phyloP scores from a whole-genome alignment of 2,329 filamentous ascomycete species.

The Dactylellina haptotyla region DNA sequence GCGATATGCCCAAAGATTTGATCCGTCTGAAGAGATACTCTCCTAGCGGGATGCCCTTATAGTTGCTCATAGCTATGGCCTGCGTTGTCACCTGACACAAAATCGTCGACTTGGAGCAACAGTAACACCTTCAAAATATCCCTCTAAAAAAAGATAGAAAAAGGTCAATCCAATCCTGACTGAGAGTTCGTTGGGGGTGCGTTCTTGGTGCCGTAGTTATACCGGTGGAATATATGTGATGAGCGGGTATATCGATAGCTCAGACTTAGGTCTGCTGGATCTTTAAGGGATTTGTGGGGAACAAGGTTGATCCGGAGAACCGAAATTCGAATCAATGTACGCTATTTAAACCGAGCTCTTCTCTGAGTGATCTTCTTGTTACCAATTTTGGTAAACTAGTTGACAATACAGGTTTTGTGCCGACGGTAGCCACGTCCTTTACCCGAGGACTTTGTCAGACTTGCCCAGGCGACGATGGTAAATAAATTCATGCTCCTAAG shows the following conservation, averaged over 20 bases:
- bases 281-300: slow-evolving; percentile 16
- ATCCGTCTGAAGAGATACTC: slow-evolving; percentile 58
- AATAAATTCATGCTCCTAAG: no score
- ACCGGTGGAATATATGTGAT: not conserved
- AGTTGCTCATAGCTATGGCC: slow-evolving; percentile 48
- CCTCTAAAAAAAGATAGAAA: no score
- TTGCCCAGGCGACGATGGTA: no score
- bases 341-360: slow-evolving; percentile 53
- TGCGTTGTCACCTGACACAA: no score
- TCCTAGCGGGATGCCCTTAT: slow-evolving; percentile 57
- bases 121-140: no score
- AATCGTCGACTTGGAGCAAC: no score
- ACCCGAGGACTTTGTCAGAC: slow-evolving; percentile 26
- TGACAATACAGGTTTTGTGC: slow-evolving; percentile 29
- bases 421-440: slow-evolving; percentile 42
- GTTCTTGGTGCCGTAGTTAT: no score
- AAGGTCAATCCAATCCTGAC: no score
- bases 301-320: slow-evolving; percentile 13
- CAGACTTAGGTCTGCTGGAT: not conserved
- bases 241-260: not conserved
- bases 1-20: slow-evolving; percentile 57
- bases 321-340: slow-evolving; percentile 8
- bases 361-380: slow-evolving; percentile 1
- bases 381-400: slow-evolving; percentile 19
- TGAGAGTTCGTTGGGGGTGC: no score